Evolutionary conservation across 2,329 filamentous ascomycete species (phyloP), one percentile per base, ranked within the genome.

Genomic region (Microdochium nivale): DNA sequence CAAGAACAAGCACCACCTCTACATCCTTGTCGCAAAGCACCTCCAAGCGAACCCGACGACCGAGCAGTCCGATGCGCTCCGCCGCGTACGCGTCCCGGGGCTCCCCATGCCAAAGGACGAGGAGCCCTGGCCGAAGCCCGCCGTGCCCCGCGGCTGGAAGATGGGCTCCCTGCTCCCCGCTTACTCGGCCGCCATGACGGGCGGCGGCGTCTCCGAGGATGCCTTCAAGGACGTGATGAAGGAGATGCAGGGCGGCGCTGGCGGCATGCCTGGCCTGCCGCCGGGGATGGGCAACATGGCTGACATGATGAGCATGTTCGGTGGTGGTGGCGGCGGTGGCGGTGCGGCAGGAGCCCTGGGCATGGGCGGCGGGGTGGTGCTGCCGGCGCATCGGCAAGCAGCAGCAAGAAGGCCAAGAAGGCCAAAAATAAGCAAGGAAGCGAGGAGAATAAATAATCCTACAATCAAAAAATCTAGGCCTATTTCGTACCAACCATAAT

Each of bases 161-260:
- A 86, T 97, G 68, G 83, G 83, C 55, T 83, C 81, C 54, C 83
- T 96, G 53, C 65, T 99, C 58, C 94, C 94, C 23, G 84, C 95
- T 57, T 87, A 95, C 64, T 95, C 88, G 56, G 84, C 91, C 1
- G 94, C 90, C 19, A 80, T 97, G 70, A 94, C 88, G 51, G 94
- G 94, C 9, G 94, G 94, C 11, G 94, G 94, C 33, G 89, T 97
- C 11, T 91, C 84, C 55, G 94, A 99, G 68, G 95, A 97, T 64
- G 82, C 96, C 55, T 84, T 97, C 63, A 90, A 94, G 74, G 91
- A 96, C 60, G 95, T 96, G 78, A 96, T 97, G 91, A 86, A 84
- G 63, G 90, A 95, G 73, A 95, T 97, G 89, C 1, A 5, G 27
- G 67, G 63, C 2, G 65, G 60, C 13, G 59, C 56, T 1, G 62